phyloP scores from a whole-genome alignment of 495 filamentous ascomycete genomes.

The Aspergillus sclerotiicarbonarius region DNA sequence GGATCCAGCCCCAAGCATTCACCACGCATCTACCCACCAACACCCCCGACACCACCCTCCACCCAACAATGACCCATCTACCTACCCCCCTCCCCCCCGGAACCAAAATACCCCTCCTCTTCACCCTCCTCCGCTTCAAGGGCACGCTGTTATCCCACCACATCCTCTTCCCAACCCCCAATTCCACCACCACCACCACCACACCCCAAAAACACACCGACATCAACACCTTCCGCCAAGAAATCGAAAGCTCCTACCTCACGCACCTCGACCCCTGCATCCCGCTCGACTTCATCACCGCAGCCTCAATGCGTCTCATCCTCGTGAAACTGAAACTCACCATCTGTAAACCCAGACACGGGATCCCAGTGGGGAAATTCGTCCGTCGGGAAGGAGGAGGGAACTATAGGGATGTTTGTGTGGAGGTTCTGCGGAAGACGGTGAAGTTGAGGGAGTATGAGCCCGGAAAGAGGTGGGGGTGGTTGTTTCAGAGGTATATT shows the following conservation, averaged over 20 bases:
- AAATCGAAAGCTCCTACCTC: slow-evolving; percentile 63
- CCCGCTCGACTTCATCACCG: slow-evolving; percentile 65
- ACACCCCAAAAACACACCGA: slow-evolving; percentile 50
- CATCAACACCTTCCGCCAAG: slow-evolving; percentile 54
- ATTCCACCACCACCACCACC: too few relatives aligned
- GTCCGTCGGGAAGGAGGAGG: slow-evolving; percentile 33
- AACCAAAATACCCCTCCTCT: too few relatives aligned
- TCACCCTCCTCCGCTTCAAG: too few relatives aligned
- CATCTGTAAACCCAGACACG: slow-evolving; percentile 49
- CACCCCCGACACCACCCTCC: slow-evolving; percentile 67
- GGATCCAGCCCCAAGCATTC: slow-evolving; percentile 58
- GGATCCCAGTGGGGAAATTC: not conserved
- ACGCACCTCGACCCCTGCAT: slow-evolving; percentile 52
- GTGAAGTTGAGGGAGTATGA: slow-evolving; percentile 14
- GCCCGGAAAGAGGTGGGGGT: slow-evolving; percentile 21
- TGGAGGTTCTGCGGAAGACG: slow-evolving; percentile 55
- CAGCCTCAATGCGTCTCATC: slow-evolving; percentile 61
- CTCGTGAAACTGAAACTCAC: slow-evolving; percentile 63
- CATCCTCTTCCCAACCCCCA: too few relatives aligned
- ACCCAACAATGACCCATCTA: slow-evolving; percentile 58
- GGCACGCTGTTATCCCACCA: too few relatives aligned
- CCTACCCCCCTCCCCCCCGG: too few relatives aligned
- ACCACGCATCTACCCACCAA: slow-evolving; percentile 64
- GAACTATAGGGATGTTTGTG: slow-evolving; percentile 25
- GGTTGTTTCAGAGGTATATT: slow-evolving; percentile 76